Evolutionary conservation across 495 filamentous ascomycete genomes (phyloP).

Genomic region (Tuber brumale): DNA sequence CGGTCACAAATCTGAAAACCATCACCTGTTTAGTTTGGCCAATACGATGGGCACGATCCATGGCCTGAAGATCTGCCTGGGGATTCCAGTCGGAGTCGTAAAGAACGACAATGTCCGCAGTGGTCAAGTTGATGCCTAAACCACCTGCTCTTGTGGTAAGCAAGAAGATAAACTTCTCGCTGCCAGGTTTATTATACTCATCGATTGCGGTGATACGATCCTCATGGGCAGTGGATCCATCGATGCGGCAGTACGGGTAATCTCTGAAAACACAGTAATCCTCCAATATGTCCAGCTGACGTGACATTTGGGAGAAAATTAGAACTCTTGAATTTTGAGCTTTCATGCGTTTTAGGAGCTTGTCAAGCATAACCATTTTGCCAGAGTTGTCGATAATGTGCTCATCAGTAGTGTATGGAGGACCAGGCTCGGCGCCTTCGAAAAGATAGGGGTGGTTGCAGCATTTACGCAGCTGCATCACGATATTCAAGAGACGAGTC

Average conservation of each 20-base stretch:
- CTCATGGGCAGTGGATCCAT: constrained; percentile 94
- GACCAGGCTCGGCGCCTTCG: constrained; percentile 93
- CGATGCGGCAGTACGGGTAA: constrained; percentile 95
- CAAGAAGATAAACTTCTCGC: constrained; percentile 95
- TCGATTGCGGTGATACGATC: constrained; percentile 97
- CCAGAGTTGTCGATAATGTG: constrained; percentile 89
- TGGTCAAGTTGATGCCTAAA: constrained; percentile 96
- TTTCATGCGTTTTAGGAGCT: constrained; percentile 76
- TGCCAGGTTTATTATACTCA: constrained; percentile 91
- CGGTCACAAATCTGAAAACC: constrained; percentile 93
- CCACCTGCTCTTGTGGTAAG: constrained; percentile 96
- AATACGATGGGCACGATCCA: constrained; percentile 97
- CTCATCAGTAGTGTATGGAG: constrained; percentile 96
- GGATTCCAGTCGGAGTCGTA: constrained; percentile 99
- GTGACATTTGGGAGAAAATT: constrained; percentile 99
- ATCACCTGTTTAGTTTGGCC: constrained; percentile 97
- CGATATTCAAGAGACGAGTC: constrained; percentile 96
- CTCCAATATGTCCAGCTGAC: constrained; percentile 92
- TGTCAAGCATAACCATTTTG: constrained; percentile 97
- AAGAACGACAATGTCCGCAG: constrained; percentile 93
- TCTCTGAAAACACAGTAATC: constrained; percentile 96
- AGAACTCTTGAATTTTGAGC: constrained; percentile 82
- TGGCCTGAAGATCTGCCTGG: constrained; percentile 95
- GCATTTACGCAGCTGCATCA: constrained; percentile 99
- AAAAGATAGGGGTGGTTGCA: constrained; percentile 99